These are phyloP conservation scores for Ramularia collo-cygni DNA, from an alignment of 2,329 filamentous ascomycete species.

Conservation along the genomic window DNA sequence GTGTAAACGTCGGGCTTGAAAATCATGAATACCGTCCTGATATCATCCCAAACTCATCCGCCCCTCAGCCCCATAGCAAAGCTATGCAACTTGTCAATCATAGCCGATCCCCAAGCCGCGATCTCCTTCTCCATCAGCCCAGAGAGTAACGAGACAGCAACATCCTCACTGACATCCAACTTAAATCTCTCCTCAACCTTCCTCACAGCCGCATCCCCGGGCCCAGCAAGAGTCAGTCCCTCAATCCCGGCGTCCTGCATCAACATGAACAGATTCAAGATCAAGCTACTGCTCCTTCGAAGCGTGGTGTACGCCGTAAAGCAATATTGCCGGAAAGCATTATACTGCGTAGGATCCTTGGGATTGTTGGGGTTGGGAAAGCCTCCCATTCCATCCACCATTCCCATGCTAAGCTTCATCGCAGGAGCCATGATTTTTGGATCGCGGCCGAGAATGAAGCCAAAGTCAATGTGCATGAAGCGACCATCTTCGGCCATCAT, in stretches of 20 bases:
- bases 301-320: conserved; percentile 91
- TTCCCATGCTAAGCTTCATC: conserved; percentile 95
- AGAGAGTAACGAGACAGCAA: conserved; percentile 82
- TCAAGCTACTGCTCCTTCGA: conserved; percentile 81
- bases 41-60: no score
- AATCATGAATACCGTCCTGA: no score
- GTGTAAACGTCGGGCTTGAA: no score
- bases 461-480: conserved; percentile 98
- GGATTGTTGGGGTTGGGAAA: conserved; percentile 22
- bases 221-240: conserved; percentile 64
- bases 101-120: conserved; percentile 81
- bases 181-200: conserved; percentile 96
- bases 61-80: conserved; percentile 73
- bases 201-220: conserved; percentile 72
- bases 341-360: conserved; percentile 61
- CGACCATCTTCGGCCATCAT: conserved; percentile 82
- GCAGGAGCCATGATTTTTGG: conserved; percentile 95
- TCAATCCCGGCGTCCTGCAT: conserved; percentile 98
- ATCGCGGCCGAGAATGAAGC: conserved; percentile 93
- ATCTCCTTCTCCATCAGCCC: conserved; percentile 85
- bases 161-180: conserved; percentile 83
- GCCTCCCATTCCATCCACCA: conserved; percentile 98
- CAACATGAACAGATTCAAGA: conserved; percentile 88
- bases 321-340: conserved; percentile 89
- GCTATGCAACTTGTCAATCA: conserved; percentile 92